A percentile compares a stretch with the other conserved stretches of the same genome.
phyloP scores from a whole-genome alignment of 805 yeast genomes.

The Lipomyces anomalus region DNA sequence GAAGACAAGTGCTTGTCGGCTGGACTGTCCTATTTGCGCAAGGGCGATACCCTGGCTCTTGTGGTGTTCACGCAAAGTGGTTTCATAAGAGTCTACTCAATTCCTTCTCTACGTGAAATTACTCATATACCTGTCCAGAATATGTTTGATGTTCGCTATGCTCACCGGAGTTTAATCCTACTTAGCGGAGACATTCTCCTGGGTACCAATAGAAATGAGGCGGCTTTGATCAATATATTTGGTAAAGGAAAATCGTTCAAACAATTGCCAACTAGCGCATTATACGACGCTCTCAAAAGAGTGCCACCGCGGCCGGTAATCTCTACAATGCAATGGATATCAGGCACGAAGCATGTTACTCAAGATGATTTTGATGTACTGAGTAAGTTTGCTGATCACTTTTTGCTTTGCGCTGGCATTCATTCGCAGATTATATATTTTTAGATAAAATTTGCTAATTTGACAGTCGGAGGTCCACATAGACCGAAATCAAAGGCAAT shows the following conservation, averaged over 20 bases:
- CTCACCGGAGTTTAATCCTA: constrained; percentile 33
- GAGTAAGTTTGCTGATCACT: constrained; percentile 5
- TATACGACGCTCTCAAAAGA: constrained; percentile 63
- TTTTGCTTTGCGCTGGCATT: neutral
- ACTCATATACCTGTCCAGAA: constrained; percentile 23
- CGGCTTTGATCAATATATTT: constrained; percentile 46
- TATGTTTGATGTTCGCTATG: constrained; percentile 15
- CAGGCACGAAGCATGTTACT: constrained; percentile 62
- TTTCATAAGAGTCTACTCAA: constrained; percentile 36
- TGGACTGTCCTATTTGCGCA: constrained; percentile 48
- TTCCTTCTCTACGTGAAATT: constrained; percentile 22
- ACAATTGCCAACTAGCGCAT: constrained; percentile 41
- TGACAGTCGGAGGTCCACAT: constrained; percentile 61
- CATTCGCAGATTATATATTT: neutral
- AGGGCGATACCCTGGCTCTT: constrained; percentile 44
- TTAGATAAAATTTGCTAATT: too few species aligned
- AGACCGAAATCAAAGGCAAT: constrained; percentile 51
- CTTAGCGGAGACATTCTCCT: constrained; percentile 42
- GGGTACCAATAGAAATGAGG: constrained; percentile 51
- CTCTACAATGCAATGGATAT: constrained; percentile 78
- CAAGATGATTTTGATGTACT: constrained; percentile 57
- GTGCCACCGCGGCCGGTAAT: constrained; percentile 77
- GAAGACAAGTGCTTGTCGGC: constrained; percentile 41
- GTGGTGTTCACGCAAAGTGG: constrained; percentile 45
- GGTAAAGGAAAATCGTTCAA: constrained; percentile 35